phyloP scores from a whole-genome alignment of 371 early-diverging fungal species.

The Mortierella sp. region DNA sequence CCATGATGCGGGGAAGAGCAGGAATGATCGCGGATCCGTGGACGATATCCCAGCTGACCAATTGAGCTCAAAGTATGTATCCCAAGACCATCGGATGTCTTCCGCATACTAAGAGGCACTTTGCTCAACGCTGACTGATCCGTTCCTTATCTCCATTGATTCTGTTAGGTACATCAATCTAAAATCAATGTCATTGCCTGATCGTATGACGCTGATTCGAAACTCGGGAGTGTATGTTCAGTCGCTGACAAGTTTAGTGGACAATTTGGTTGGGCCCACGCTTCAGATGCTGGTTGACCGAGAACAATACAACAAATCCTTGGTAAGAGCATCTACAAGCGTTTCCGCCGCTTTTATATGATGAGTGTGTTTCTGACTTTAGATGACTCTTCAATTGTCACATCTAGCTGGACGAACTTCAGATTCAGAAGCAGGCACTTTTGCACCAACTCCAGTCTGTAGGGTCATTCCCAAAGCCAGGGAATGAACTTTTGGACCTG shows the following conservation, averaged over 20 bases:
- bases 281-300: constrained; percentile 56
- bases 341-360: neutral
- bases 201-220: constrained; percentile 59
- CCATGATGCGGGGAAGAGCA: constrained; percentile 42
- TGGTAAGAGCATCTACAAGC: constrained; percentile 9
- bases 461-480: neutral
- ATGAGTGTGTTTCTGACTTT: neutral
- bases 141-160: too few relatives aligned
- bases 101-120: neutral
- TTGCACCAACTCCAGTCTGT: constrained; percentile 28
- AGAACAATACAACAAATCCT: constrained; percentile 45
- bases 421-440: constrained; percentile 29
- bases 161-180: constrained; percentile 20
- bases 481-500: constrained; percentile 29
- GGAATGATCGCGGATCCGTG: constrained; percentile 27
- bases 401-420: constrained; percentile 41
- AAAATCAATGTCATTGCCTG: constrained; percentile 33
- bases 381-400: neutral
- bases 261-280: constrained; percentile 66
- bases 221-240: constrained; percentile 71
- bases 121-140: neutral
- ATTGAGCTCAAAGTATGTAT: constrained; percentile 28
- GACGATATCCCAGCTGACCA: constrained; percentile 42
- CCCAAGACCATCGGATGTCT: neutral
- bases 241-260: constrained; percentile 61